Evolutionary conservation across 208 protist species (phyloP).

Genomic region (Leishmania martiniquensis): DNA sequence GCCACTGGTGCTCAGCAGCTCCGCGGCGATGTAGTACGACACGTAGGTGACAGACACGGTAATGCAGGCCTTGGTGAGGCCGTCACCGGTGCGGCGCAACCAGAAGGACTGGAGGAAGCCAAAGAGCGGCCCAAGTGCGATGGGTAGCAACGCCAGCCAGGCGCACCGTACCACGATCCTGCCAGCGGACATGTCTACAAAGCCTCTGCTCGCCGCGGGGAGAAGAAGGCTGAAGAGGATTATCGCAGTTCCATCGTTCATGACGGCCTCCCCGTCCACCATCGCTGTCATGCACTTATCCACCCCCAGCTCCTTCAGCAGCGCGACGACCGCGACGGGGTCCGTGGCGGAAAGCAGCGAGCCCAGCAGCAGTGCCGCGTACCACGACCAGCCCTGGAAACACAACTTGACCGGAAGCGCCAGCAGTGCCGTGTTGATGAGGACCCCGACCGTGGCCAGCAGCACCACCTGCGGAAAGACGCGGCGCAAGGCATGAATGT

Average conservation of each 20-base stretch:
- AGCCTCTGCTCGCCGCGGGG: slow-evolving; percentile 49
- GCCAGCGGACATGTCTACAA: slow-evolving; percentile 31
- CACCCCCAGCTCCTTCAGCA: slow-evolving; percentile 84
- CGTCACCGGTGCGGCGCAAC: slow-evolving; percentile 52
- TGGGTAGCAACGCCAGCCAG: slow-evolving; percentile 54
- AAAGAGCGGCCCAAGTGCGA: slow-evolving; percentile 68
- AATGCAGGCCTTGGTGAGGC: slow-evolving; percentile 70
- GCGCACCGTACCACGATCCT: slow-evolving; percentile 51
- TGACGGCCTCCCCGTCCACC: slow-evolving; percentile 87
- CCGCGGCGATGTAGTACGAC: slow-evolving; percentile 79
- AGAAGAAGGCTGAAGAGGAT: slow-evolving; percentile 84
- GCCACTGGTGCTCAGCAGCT: slow-evolving; percentile 72
- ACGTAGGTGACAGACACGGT: slow-evolving; percentile 87
- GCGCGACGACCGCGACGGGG: slow-evolving; percentile 89
- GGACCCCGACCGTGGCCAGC: slow-evolving; percentile 78
- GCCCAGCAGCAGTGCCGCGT: slow-evolving; percentile 71
- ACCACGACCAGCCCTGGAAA: slow-evolving; percentile 71
- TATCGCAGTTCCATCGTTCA: slow-evolving; percentile 94
- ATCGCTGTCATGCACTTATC: slow-evolving; percentile 78
- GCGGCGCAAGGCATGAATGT: slow-evolving; percentile 72
- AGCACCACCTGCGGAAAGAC: slow-evolving; percentile 69
- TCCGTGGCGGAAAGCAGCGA: slow-evolving; percentile 89
- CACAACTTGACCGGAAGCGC: slow-evolving; percentile 48
- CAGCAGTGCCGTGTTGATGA: slow-evolving; percentile 76
- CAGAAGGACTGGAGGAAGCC: slow-evolving; percentile 74